A percentile compares a stretch with the other conserved stretches of the same genome.
Conservation (phyloP, 306 rosid genomes). For the Cicer yamashitae region DNA sequence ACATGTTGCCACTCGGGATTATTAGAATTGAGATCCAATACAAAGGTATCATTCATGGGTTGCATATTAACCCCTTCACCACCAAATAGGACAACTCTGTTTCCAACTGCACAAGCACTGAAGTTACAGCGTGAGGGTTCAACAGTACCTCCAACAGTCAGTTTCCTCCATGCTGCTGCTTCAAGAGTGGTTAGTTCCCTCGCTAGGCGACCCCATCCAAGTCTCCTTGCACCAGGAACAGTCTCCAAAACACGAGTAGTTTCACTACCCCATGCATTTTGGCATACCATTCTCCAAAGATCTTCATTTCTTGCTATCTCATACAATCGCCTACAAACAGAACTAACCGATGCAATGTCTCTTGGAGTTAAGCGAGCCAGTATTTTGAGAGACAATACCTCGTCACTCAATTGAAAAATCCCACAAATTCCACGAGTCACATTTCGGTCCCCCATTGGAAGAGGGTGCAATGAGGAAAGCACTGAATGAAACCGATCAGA, state of each 20-base stretch:
- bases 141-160: constrained; percentile 90
- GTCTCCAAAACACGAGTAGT: constrained; percentile 93
- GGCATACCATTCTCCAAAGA: constrained; percentile 98
- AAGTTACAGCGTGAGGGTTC: constrained; percentile 99
- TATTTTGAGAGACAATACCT: constrained; percentile 89
- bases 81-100: constrained; percentile 95
- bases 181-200: constrained; percentile 97
- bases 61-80: constrained; percentile 99
- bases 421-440: constrained; percentile 93
- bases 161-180: constrained; percentile 98
- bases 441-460: constrained; percentile 74
- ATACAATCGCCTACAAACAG: constrained; percentile 78
- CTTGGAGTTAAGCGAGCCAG: constrained; percentile 91
- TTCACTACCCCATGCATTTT: constrained; percentile 98
- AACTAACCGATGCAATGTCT: constrained; percentile 94
- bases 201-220: constrained; percentile 95
- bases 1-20: constrained; percentile 98
- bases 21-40: constrained; percentile 84
- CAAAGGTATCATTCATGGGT: constrained; percentile 98
- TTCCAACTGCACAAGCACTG: constrained; percentile 99
- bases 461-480: constrained; percentile 70
- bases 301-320: constrained; percentile 87
- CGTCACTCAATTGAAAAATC: constrained; percentile 88
- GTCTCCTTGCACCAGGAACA: constrained; percentile 96
- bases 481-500: constrained; percentile 64